These are phyloP conservation scores for Bertia moriformis DNA, from an alignment of 2,329 filamentous ascomycete genomes.

Conservation along the genomic window DNA sequence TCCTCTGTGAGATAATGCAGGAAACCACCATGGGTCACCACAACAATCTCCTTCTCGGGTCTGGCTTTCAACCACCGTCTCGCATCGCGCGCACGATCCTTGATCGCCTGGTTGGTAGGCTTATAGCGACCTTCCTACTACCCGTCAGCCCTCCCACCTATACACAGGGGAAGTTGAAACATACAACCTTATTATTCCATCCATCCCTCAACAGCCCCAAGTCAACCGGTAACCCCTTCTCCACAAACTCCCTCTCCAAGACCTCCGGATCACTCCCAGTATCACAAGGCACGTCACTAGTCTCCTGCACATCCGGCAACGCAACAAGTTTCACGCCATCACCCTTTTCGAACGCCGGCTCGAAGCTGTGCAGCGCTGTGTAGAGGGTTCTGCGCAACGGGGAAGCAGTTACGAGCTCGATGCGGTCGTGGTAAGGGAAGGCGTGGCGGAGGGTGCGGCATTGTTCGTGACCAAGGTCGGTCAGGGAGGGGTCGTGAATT, in stretches of 20 bases:
- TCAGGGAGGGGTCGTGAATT: conserved; percentile 67
- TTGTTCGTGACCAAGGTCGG: conserved; percentile 61
- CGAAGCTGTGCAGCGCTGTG: conserved; percentile 61
- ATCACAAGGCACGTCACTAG: conserved; percentile 62
- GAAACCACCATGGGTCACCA: conserved; percentile 73
- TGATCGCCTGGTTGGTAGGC: conserved; percentile 33
- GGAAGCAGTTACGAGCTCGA: conserved; percentile 63
- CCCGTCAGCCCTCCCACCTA: background rate
- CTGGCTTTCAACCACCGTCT: conserved; percentile 25
- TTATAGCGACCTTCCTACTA: conserved; percentile 19
- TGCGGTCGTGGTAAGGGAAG: conserved; percentile 50
- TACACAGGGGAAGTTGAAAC: background rate
- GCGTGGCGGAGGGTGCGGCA: conserved; percentile 43
- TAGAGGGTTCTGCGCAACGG: conserved; percentile 70
- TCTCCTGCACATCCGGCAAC: conserved; percentile 67
- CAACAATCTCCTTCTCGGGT: conserved; percentile 48
- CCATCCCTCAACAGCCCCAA: conserved; percentile 40
- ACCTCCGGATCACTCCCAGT: conserved; percentile 44
- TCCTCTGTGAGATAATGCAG: conserved; percentile 77
- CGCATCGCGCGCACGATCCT: conserved; percentile 42
- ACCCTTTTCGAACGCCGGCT: conserved; percentile 29
- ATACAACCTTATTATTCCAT: conserved; percentile 62
- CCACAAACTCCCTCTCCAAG: conserved; percentile 44
- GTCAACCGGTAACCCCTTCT: conserved; percentile 40
- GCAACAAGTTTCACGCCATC: conserved; percentile 38